Conservation (phyloP, 129 eudicot genomes). For the carrot (Daucus carota) region DNA sequence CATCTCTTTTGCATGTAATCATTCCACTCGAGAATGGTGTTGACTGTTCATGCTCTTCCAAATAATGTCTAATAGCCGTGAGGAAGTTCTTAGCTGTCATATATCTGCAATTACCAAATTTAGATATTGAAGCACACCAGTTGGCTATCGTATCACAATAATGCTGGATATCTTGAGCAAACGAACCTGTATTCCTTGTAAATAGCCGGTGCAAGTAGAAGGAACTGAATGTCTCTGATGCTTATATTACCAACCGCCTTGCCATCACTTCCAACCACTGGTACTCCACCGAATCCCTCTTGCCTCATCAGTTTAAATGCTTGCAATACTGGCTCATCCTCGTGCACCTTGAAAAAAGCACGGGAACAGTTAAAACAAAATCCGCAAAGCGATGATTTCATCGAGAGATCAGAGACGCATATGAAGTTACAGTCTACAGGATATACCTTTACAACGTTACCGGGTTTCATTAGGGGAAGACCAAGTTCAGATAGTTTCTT, state of each 20-base stretch:
- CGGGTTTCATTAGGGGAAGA: slow-evolving; percentile 67
- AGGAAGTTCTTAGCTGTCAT: slow-evolving; percentile 86
- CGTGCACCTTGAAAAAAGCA: slow-evolving; percentile 46
- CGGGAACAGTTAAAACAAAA: not conserved
- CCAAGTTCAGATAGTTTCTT: slow-evolving; percentile 75
- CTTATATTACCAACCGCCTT: slow-evolving; percentile 90
- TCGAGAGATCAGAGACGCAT: not conserved
- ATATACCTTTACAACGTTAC: slow-evolving; percentile 54
- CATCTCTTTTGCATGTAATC: slow-evolving; percentile 64
- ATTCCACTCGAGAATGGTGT: slow-evolving; percentile 51
- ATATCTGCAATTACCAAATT: slow-evolving; percentile 42
- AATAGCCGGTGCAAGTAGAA: slow-evolving; percentile 73
- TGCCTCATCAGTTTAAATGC: slow-evolving; percentile 84
- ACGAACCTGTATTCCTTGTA: slow-evolving; percentile 83
- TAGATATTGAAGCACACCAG: not conserved
- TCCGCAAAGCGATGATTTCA: not conserved
- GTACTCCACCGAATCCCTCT: slow-evolving; percentile 84
- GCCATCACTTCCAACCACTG: slow-evolving; percentile 62
- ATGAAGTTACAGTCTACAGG: not conserved
- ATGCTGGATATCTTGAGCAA: not conserved
- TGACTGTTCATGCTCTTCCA: slow-evolving; percentile 39
- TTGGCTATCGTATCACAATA: too few species aligned
- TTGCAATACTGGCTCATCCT: slow-evolving; percentile 88
- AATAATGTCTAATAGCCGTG: slow-evolving; percentile 56
- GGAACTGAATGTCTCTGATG: slow-evolving; percentile 82